Conservation (phyloP, 805 yeast genomes). For the Metschnikowia borealis region DNA sequence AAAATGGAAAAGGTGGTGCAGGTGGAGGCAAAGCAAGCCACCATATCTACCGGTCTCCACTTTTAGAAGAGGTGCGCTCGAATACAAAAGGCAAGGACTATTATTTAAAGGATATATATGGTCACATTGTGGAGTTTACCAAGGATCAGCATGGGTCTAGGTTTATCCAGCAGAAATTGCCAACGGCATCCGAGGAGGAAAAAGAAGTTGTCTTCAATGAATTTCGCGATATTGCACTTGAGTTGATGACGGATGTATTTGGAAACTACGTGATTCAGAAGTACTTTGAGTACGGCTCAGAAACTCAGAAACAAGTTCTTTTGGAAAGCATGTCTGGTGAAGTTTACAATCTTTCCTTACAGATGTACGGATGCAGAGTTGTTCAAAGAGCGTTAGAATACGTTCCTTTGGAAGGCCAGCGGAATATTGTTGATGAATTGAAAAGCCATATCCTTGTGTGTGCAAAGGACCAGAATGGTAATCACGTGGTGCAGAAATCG, state of each 20-base stretch:
- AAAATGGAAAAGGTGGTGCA: slow-evolving; percentile 11
- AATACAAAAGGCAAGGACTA: slow-evolving; percentile 56
- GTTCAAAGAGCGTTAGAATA: slow-evolving; percentile 90
- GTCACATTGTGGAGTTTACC: slow-evolving; percentile 86
- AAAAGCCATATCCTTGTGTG: slow-evolving; percentile 55
- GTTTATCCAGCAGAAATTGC: slow-evolving; percentile 87
- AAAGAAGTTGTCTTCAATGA: slow-evolving; percentile 82
- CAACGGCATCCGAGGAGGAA: slow-evolving; percentile 58
- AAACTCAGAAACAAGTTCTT: slow-evolving; percentile 62
- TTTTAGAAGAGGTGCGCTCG: slow-evolving; percentile 79
- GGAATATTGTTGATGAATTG: slow-evolving; percentile 66
- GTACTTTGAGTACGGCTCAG: slow-evolving; percentile 78
- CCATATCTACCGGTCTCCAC: slow-evolving; percentile 68
- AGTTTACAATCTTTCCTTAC: slow-evolving; percentile 72
- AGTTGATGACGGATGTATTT: slow-evolving; percentile 91
- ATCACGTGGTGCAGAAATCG: slow-evolving; percentile 94
- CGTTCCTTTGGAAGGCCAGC: slow-evolving; percentile 59
- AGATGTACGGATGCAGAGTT: slow-evolving; percentile 98
- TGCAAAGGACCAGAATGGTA: slow-evolving; percentile 91
- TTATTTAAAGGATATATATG: slow-evolving; percentile 69
- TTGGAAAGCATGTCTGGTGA: slow-evolving; percentile 71
- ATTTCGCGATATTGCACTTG: slow-evolving; percentile 67
- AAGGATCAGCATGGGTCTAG: slow-evolving; percentile 97
- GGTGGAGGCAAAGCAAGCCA: slow-evolving; percentile 24
- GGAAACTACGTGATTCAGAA: slow-evolving; percentile 97